These are phyloP conservation scores for Phytophthora palmivora DNA, from an alignment of 352 stramenopile species.

Conservation along the genomic window DNA sequence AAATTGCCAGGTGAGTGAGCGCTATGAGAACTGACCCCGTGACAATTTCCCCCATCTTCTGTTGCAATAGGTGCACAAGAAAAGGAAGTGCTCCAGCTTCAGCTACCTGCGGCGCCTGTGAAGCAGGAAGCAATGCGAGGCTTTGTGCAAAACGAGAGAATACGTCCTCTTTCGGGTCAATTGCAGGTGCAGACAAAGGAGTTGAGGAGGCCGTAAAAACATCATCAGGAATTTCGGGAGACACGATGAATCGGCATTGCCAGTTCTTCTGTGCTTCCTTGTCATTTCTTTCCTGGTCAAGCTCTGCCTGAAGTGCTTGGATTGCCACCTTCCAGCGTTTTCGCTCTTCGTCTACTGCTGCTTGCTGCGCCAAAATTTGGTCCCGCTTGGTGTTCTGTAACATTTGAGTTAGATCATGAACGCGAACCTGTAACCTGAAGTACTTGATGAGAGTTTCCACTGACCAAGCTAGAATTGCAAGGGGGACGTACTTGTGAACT, in stretches of 20 bases:
- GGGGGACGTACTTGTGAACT: conserved; percentile 60
- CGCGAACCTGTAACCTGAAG: conserved; percentile 58
- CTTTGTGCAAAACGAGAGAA: conserved; percentile 79
- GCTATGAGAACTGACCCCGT: conserved; percentile 74
- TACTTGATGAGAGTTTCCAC: too few relatives aligned
- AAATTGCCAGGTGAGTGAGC: conserved; percentile 71
- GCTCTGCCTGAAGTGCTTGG: conserved; percentile 45
- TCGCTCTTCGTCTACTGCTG: conserved; percentile 57
- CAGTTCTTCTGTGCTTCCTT: conserved; percentile 74
- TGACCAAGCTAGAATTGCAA: too few relatives aligned
- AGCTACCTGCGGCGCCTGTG: conserved; percentile 47
- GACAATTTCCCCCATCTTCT: conserved; percentile 65
- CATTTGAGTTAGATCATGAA: conserved; percentile 60
- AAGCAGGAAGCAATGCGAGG: conserved; percentile 67
- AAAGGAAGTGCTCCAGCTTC: conserved; percentile 69
- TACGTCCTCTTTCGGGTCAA: conserved; percentile 57
- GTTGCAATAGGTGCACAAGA: conserved; percentile 58
- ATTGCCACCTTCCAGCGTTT: conserved; percentile 50
- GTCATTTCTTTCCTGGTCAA: conserved; percentile 71
- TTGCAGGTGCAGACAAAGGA: conserved; percentile 3
- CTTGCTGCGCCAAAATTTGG: conserved; percentile 61
- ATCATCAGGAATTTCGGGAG: conserved; percentile 3
- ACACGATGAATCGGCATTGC: conserved; percentile 53
- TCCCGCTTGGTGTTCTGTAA: conserved; percentile 70
- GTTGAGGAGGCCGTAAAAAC: conserved; percentile 8